A percentile compares a stretch with the other conserved stretches of the same genome.
Conservation (phyloP, 2,329 filamentous ascomycete species). For the Penicillium sp. region DNA sequence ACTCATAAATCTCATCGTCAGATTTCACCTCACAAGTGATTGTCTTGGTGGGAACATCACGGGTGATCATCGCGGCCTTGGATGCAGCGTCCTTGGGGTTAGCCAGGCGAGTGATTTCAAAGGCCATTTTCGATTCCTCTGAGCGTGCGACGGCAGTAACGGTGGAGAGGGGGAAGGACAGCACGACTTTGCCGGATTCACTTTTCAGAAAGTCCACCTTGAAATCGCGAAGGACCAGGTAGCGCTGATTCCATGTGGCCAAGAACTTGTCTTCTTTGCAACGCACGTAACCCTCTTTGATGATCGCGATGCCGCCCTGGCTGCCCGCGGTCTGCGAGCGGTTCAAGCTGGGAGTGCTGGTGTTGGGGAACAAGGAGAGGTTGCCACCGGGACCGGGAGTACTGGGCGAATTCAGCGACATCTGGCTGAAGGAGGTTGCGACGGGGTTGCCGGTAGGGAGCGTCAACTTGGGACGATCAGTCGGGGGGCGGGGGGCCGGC, state of each 20-base stretch:
- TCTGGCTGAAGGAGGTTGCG: conserved; percentile 65
- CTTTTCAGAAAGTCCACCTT: conserved; percentile 93
- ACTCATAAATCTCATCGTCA: conserved; percentile 96
- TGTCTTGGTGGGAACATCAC: conserved; percentile 78
- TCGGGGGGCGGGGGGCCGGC: conserved; percentile 86
- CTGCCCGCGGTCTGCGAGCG: conserved; percentile 62
- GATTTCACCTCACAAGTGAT: conserved; percentile 92
- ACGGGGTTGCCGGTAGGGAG: conserved; percentile 72
- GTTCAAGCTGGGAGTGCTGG: conserved; percentile 70
- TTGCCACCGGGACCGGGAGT: conserved; percentile 53
- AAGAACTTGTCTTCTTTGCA: conserved; percentile 77
- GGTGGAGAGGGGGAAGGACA: conserved; percentile 81
- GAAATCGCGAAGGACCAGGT: conserved; percentile 87
- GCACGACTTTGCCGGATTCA: conserved; percentile 83
- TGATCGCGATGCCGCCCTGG: conserved; percentile 66
- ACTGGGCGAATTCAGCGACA: conserved; percentile 68
- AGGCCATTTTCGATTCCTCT: conserved; percentile 86
- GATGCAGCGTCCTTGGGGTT: conserved; percentile 61
- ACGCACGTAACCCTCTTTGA: conserved; percentile 63
- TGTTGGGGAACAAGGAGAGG: conserved; percentile 66
- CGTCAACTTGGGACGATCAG: conserved; percentile 77
- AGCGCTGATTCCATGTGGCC: conserved; percentile 90
- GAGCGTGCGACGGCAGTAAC: conserved; percentile 89
- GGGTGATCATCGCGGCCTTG: conserved; percentile 71
- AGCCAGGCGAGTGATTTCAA: conserved; percentile 80